Evolutionary conservation across 768 basidiomycete species (phyloP).

Genomic region (Calocybe gangraenosa): DNA sequence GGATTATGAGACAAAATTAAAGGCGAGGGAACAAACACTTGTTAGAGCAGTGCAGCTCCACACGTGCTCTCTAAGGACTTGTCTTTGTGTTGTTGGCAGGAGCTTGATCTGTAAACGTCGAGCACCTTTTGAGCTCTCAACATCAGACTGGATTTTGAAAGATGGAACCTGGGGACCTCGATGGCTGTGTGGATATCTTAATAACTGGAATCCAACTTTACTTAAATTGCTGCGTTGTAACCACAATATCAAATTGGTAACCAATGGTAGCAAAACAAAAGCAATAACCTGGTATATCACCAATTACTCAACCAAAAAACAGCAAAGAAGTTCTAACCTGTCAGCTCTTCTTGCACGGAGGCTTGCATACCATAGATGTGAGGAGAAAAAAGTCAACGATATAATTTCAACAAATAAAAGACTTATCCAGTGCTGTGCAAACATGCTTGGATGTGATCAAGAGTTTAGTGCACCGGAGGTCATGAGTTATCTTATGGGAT

Average conservation of each 20-base stretch:
- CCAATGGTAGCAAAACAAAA: constrained; percentile 27
- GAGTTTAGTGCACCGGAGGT: constrained; percentile 36
- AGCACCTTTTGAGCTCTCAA: constrained; percentile 23
- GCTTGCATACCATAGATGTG: constrained; percentile 21
- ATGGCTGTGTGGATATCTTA: constrained; percentile 18
- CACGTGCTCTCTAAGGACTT: constrained; percentile 21
- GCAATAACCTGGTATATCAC: constrained; percentile 34
- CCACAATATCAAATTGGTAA: constrained; percentile 35
- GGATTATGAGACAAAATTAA: constrained; percentile 9
- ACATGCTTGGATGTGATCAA: constrained; percentile 27
- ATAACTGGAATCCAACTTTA: constrained; percentile 24
- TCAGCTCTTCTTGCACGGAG: constrained; percentile 32
- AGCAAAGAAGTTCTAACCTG: constrained; percentile 26
- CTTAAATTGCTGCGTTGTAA: constrained; percentile 24
- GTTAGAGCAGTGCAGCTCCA: constrained; percentile 30
- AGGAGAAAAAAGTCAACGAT: constrained; percentile 8
- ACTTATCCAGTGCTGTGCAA: constrained; percentile 28
- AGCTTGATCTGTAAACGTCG: constrained; percentile 26
- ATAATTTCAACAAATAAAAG: constrained; percentile 19
- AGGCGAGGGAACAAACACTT: constrained; percentile 16
- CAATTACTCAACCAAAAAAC: constrained; percentile 37
- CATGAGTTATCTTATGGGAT: constrained; percentile 37
- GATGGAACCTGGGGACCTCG: constrained; percentile 26
- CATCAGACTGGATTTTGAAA: constrained; percentile 19
- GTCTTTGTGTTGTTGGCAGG: constrained; percentile 17